Conservation (phyloP, 345 rosid genomes). For the Erucastrum elatum region DNA sequence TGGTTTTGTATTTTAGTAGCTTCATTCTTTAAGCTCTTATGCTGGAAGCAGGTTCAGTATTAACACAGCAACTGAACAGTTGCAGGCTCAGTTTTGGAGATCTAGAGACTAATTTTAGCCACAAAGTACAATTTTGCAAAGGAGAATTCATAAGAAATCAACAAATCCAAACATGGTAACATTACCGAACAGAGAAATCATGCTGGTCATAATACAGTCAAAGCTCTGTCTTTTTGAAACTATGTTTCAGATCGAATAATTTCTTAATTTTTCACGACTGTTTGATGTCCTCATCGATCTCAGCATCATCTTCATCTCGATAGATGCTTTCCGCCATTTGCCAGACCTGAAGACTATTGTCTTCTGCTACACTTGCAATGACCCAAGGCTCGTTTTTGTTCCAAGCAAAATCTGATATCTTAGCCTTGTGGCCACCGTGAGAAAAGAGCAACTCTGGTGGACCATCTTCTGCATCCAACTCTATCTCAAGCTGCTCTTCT, state of each 20-base stretch:
- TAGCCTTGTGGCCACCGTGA: conserved; percentile 85
- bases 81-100: background rate
- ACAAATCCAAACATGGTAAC: background rate
- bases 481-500: conserved; percentile 79
- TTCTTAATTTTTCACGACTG: background rate
- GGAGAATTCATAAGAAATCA: background rate
- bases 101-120: background rate
- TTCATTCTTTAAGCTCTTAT: background rate
- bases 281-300: background rate
- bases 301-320: conserved; percentile 48
- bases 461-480: conserved; percentile 82
- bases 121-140: background rate
- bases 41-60: background rate
- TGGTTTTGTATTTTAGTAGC: background rate
- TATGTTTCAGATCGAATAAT: background rate
- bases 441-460: conserved; percentile 91
- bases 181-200: background rate
- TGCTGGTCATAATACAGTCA: background rate
- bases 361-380: conserved; percentile 83
- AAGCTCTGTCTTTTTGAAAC: background rate
- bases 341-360: conserved; percentile 80
- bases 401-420: conserved; percentile 88
- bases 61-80: background rate
- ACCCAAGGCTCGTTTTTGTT: conserved; percentile 73
- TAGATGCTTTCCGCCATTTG: conserved; percentile 79